Evolutionary conservation across 2,329 filamentous ascomycete genomes (phyloP).

Genomic region (Macrophomina phaseolina): DNA sequence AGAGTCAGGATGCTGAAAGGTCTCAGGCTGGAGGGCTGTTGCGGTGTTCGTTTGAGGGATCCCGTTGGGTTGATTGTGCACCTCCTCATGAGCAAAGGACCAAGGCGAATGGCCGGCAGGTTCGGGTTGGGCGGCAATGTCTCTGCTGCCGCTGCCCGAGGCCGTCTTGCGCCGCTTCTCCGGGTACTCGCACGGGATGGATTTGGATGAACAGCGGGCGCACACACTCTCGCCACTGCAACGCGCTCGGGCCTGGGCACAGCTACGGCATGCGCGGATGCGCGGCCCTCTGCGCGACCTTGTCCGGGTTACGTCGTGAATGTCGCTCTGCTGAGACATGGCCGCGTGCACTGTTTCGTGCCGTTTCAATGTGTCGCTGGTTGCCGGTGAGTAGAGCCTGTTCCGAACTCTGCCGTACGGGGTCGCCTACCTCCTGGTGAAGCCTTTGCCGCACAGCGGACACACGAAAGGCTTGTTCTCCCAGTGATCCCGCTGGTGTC

Average conservation of each 20-base stretch:
- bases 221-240: constrained; percentile 10
- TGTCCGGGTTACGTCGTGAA: background rate
- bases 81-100: background rate
- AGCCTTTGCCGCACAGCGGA: constrained; percentile 46
- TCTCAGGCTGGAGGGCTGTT: background rate
- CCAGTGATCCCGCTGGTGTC: constrained; percentile 49
- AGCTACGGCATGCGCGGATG: constrained; percentile 10
- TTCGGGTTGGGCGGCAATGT: background rate
- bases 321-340: background rate
- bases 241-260: constrained; percentile 19
- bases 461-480: constrained; percentile 49
- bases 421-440: constrained; percentile 46
- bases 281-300: background rate
- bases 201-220: constrained; percentile 8
- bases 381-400: background rate
- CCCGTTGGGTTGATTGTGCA: background rate
- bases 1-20: background rate
- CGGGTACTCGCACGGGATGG: constrained; percentile 9
- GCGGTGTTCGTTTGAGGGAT: background rate
- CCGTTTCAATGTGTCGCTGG: constrained; percentile 12
- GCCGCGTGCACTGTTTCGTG: constrained; percentile 8
- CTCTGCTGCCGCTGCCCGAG: background rate
- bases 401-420: background rate
- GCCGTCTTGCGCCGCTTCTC: constrained; percentile 10
- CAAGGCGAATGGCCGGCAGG: background rate